Percentiles rank a stretch among this genome's conserved stretches.
phyloP scores from a whole-genome alignment of 139 green algal species.

The Chlorella sp. region DNA sequence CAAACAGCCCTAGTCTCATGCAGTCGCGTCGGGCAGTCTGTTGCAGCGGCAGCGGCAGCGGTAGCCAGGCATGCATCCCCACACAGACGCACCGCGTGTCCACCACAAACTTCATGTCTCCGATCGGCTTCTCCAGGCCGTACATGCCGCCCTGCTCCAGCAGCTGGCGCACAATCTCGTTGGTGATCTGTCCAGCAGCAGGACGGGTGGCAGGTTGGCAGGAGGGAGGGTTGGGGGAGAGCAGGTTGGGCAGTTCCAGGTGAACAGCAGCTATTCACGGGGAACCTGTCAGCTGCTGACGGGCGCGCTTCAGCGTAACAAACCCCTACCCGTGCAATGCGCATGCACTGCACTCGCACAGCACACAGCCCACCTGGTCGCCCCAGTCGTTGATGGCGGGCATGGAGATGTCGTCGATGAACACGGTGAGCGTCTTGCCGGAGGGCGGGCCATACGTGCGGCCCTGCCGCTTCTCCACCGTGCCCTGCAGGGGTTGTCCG shows the following conservation, averaged over 20 bases:
- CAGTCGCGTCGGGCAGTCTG: too few species aligned
- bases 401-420: conserved; percentile 96
- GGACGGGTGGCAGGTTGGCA: too few species aligned
- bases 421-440: conserved; percentile 90
- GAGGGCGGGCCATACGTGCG: conserved; percentile 91
- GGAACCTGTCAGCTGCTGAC: too few species aligned
- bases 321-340: too few species aligned
- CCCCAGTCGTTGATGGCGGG: conserved; percentile 95
- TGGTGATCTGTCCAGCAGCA: conserved; percentile 84
- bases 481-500: conserved; percentile 62
- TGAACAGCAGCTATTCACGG: too few species aligned
- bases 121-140: conserved; percentile 94
- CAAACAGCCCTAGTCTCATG: too few species aligned
- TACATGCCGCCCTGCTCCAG: conserved; percentile 95
- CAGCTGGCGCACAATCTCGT: conserved; percentile 96
- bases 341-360: not conserved
- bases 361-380: conserved; percentile 75
- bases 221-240: too few species aligned
- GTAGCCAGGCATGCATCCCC: too few species aligned
- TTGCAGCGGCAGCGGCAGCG: too few species aligned
- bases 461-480: conserved; percentile 95
- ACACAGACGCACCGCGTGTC: conserved; percentile 65
- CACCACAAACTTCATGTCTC: conserved; percentile 94
- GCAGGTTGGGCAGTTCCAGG: too few species aligned
- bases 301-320: too few species aligned